A percentile compares a stretch with the other conserved stretches of the same genome.
Evolutionary conservation across 352 stramenopile species (phyloP).

Genomic region (Pythium biforme): DNA sequence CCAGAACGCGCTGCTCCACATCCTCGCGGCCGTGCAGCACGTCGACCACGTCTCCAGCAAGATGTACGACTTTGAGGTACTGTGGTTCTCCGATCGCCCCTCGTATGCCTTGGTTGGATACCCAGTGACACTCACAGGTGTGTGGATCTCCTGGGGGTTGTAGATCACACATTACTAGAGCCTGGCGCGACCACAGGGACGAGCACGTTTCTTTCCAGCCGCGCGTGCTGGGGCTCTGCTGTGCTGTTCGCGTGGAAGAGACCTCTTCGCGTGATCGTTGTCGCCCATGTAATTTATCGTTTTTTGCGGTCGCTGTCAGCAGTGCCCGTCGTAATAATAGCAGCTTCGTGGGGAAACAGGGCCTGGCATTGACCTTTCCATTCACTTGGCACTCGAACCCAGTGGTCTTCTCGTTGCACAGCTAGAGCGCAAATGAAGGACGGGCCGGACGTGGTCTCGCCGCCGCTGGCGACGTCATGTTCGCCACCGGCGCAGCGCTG

Average conservation of each 20-base stretch:
- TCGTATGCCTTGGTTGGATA: too few relatives aligned
- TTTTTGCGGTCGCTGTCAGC: background rate
- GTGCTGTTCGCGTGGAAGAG: too few relatives aligned
- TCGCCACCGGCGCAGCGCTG: slow-evolving; percentile 6
- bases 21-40: slow-evolving; percentile 69
- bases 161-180: background rate
- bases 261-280: too few relatives aligned
- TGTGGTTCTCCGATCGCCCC: background rate
- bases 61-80: slow-evolving; percentile 85
- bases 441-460: background rate
- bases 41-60: slow-evolving; percentile 77
- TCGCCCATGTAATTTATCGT: background rate
- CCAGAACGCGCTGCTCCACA: slow-evolving; percentile 69
- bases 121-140: background rate
- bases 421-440: background rate
- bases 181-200: too few relatives aligned
- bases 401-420: too few relatives aligned
- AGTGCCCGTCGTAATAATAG: background rate
- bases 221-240: too few relatives aligned
- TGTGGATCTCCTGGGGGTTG: too few relatives aligned
- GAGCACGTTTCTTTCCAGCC: background rate
- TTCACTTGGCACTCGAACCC: too few relatives aligned
- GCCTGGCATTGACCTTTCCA: too few relatives aligned
- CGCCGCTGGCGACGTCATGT: slow-evolving; percentile 6
- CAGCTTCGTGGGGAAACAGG: background rate